phyloP scores from a whole-genome alignment of 2,329 filamentous ascomycete species.

The Exophiala xenobiotica region DNA sequence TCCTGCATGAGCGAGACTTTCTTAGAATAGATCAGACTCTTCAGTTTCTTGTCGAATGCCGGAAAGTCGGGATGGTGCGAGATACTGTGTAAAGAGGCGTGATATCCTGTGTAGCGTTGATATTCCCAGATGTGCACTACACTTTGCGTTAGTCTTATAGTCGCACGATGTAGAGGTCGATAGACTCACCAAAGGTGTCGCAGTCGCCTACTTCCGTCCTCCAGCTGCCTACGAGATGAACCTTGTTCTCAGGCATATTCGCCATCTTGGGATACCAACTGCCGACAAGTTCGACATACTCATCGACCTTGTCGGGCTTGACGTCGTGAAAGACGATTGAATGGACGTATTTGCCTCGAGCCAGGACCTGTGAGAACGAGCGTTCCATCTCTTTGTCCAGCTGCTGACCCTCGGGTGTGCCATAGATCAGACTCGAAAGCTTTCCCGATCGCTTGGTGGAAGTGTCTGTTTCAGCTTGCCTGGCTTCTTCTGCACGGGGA shows the following conservation, averaged over 20 bases:
- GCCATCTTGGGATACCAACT: conserved; percentile 92
- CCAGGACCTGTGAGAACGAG: conserved; percentile 91
- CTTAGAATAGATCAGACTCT: conserved; percentile 79
- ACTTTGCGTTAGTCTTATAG: too few species aligned
- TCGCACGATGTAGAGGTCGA: conserved; percentile 21
- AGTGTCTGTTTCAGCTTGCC: conserved; percentile 59
- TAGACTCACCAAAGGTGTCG: conserved; percentile 80
- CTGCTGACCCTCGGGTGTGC: conserved; percentile 90
- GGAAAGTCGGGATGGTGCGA: conserved; percentile 78
- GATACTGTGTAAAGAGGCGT: conserved; percentile 84
- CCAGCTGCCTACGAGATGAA: conserved; percentile 96
- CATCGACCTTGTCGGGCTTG: conserved; percentile 90
- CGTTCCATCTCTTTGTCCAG: conserved; percentile 94
- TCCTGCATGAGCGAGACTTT: conserved; percentile 95
- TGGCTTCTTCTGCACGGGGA: conserved; percentile 55
- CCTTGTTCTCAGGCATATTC: conserved; percentile 79
- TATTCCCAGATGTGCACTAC: conserved; percentile 99
- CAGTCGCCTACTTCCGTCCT: conserved; percentile 95
- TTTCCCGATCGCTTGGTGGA: conserved; percentile 68
- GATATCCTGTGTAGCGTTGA: conserved; percentile 93
- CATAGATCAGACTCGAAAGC: conserved; percentile 88
- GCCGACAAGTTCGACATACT: conserved; percentile 87
- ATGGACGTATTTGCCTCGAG: conserved; percentile 96
- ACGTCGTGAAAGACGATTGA: conserved; percentile 96
- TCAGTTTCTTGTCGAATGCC: conserved; percentile 80